These are phyloP conservation scores for Cladophialophora chaetospira DNA, from an alignment of 2,329 filamentous ascomycete species.

Conservation along the genomic window DNA sequence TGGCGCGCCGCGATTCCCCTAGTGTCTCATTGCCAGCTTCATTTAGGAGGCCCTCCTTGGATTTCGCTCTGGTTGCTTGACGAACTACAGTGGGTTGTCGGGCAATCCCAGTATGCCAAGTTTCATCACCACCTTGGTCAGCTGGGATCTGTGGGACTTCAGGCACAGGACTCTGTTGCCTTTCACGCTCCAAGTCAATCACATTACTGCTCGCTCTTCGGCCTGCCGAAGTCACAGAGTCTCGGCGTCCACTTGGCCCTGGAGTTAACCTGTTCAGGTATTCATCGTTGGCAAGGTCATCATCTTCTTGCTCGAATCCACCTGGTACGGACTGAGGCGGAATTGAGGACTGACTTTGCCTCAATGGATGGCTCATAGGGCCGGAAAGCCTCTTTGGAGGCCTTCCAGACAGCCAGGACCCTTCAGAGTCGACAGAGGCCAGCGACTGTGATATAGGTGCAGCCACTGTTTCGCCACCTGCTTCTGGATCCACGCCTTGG, in stretches of 20 bases:
- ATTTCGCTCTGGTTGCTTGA: conserved; percentile 59
- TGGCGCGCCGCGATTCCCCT: conserved; percentile 36
- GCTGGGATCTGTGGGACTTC: conserved; percentile 32
- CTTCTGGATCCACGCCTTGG: conserved; percentile 24
- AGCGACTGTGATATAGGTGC: conserved; percentile 73
- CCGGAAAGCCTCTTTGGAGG: conserved; percentile 53
- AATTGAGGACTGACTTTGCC: conserved; percentile 50
- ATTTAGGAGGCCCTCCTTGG: conserved; percentile 61
- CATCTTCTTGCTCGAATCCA: conserved; percentile 42
- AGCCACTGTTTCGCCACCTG: conserved; percentile 32
- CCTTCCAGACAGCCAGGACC: conserved; percentile 88
- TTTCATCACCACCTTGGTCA: conserved; percentile 39
- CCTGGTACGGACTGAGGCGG: conserved; percentile 37
- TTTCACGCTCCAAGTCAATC: conserved; percentile 62
- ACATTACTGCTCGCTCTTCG: conserved; percentile 49
- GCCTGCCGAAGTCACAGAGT: conserved; percentile 35
- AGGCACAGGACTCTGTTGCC: conserved; percentile 41
- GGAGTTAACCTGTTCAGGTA: conserved; percentile 64
- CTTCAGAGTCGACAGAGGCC: conserved; percentile 93
- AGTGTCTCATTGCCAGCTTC: conserved; percentile 46
- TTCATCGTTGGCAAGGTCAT: conserved; percentile 73
- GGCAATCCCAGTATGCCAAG: conserved; percentile 55
- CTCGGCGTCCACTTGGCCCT: conserved; percentile 47
- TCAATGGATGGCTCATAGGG: conserved; percentile 48
- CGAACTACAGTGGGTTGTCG: conserved; percentile 68